These are phyloP conservation scores for Letharia columbiana DNA, from an alignment of 495 filamentous ascomycete genomes.

Conservation along the genomic window DNA sequence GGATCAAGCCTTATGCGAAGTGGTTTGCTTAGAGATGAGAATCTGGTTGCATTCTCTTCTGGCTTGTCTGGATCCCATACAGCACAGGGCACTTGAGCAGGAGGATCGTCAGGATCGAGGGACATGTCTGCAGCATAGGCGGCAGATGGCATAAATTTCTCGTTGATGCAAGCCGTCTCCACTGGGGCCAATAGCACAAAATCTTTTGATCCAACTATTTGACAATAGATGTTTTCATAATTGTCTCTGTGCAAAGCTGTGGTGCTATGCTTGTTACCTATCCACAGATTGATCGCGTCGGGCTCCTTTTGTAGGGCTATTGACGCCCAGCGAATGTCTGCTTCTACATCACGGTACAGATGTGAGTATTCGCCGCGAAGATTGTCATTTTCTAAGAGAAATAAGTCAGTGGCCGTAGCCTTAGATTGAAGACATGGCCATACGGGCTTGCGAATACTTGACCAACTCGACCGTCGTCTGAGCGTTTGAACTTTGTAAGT, in stretches of 20 bases:
- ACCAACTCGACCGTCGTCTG: constrained; percentile 15
- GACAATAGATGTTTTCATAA: constrained; percentile 76
- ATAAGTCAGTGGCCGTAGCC: background rate
- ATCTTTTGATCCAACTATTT: constrained; percentile 58
- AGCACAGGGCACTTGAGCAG: constrained; percentile 49
- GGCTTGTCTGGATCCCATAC: constrained; percentile 63
- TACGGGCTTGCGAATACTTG: constrained; percentile 44
- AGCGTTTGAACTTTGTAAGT: background rate
- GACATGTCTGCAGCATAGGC: constrained; percentile 39
- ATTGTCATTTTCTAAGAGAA: constrained; percentile 59
- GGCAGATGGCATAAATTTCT: constrained; percentile 41
- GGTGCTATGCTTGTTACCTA: constrained; percentile 55
- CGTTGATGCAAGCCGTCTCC: constrained; percentile 54
- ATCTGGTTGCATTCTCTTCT: constrained; percentile 37
- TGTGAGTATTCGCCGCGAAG: constrained; percentile 55
- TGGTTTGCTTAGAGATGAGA: constrained; percentile 46
- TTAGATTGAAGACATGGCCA: background rate
- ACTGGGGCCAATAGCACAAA: constrained; percentile 62
- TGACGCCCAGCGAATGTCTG: constrained; percentile 55
- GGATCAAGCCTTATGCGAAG: constrained; percentile 51
- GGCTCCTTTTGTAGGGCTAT: constrained; percentile 52
- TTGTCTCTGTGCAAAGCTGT: constrained; percentile 69
- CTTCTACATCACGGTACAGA: constrained; percentile 48
- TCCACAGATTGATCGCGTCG: constrained; percentile 62
- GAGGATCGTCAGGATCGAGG: constrained; percentile 32